Evolutionary conservation across 257 asterid species (phyloP).

Genomic region (Solanum lignicaule): DNA sequence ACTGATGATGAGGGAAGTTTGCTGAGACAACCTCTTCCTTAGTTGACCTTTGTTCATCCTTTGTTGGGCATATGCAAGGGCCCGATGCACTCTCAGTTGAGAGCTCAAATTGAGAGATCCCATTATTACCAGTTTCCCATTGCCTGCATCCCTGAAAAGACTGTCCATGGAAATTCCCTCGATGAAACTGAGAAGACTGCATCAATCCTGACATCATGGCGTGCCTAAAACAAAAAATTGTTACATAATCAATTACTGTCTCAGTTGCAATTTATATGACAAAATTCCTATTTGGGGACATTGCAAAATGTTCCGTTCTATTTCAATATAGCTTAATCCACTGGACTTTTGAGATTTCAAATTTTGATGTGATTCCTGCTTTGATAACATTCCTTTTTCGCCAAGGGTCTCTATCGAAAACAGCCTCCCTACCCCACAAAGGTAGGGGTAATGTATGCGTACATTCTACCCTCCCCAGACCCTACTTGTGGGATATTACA

Average conservation of each 20-base stretch:
- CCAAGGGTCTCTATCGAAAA: background rate
- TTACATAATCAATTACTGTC: background rate
- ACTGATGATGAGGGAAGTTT: constrained; percentile 39
- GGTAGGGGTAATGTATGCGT: background rate
- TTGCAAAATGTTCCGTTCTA: background rate
- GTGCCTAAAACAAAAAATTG: constrained; percentile 20
- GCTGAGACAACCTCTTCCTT: constrained; percentile 64
- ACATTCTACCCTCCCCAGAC: background rate
- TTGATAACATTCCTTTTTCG: background rate
- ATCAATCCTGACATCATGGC: constrained; percentile 55
- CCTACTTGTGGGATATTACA: background rate
- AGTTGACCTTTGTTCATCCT: constrained; percentile 50
- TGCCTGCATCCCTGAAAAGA: constrained; percentile 59
- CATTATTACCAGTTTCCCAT: constrained; percentile 70
- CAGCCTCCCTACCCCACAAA: background rate
- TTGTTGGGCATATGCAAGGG: constrained; percentile 42
- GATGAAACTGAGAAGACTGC: constrained; percentile 68
- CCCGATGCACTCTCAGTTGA: constrained; percentile 52
- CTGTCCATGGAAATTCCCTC: constrained; percentile 63
- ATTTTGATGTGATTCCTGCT: background rate
- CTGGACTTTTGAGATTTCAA: background rate
- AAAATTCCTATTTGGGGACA: background rate
- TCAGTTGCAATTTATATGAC: background rate
- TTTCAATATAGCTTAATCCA: background rate
- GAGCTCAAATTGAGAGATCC: constrained; percentile 47